Conservation (phyloP, 139 green algal genomes). For the Tetraselmis chui region DNA sequence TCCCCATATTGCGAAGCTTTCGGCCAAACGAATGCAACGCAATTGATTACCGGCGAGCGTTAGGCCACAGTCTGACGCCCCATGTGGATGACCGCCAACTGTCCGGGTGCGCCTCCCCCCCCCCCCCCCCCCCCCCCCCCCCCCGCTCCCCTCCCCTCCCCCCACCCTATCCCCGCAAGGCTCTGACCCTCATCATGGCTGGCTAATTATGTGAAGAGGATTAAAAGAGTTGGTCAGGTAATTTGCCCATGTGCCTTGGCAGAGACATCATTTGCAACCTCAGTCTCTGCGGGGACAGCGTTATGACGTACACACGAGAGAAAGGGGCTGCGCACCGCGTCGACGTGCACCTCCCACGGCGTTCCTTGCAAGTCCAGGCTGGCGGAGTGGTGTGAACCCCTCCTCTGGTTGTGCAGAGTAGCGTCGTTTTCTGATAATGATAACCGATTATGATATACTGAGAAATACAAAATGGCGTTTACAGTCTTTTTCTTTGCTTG, state of each 20-base stretch:
- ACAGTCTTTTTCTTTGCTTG: no score
- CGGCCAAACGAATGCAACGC: slow-evolving; percentile 3
- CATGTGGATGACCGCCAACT: slow-evolving; percentile 10
- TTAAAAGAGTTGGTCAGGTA: no score
- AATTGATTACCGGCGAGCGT: slow-evolving; percentile 1
- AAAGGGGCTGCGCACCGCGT: not conserved
- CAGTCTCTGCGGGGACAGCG: slow-evolving; percentile 4
- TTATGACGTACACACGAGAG: slow-evolving; percentile 7
- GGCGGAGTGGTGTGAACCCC: not conserved
- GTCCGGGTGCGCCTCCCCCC: not conserved
- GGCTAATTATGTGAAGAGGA: no score
- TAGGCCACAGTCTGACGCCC: slow-evolving; percentile 2
- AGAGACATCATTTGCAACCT: slow-evolving; percentile 10
- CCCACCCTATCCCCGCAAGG: no score
- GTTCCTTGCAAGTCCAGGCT: slow-evolving; percentile 6
- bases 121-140: no score
- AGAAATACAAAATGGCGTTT: no score
- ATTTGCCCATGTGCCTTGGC: not conserved
- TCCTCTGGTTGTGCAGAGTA: no score
- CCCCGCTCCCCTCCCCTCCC: no score
- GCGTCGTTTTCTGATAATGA: no score
- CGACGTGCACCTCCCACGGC: slow-evolving; percentile 6
- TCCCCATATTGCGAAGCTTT: slow-evolving; percentile 1
- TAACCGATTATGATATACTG: no score
- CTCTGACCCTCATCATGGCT: no score